Conservation (phyloP, 352 stramenopile genomes). For the Pythium utonaiense region DNA sequence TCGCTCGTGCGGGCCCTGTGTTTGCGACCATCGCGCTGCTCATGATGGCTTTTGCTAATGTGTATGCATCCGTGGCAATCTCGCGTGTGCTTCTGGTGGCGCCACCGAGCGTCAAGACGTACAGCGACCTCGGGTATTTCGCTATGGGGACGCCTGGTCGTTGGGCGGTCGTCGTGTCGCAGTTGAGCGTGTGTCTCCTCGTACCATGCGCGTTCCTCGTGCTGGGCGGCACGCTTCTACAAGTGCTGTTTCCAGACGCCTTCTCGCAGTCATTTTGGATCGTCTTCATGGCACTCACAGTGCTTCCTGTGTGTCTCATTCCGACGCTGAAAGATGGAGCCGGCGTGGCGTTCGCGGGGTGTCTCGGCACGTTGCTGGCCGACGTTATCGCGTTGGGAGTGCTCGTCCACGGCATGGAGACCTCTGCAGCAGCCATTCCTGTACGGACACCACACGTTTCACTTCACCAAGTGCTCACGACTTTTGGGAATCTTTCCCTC, state of each 20-base stretch:
- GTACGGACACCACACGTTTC: conserved; percentile 14
- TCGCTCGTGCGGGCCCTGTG: conserved; percentile 25
- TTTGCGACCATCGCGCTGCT: conserved; percentile 23
- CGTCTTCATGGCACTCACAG: conserved; percentile 27
- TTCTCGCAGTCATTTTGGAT: conserved; percentile 27
- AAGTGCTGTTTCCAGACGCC: conserved; percentile 22
- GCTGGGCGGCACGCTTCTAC: conserved; percentile 22
- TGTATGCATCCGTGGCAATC: conserved; percentile 28
- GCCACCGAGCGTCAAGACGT: conserved; percentile 26
- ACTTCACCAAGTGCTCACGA: conserved; percentile 23
- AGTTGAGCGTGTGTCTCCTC: conserved; percentile 22
- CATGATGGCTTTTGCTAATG: conserved; percentile 32
- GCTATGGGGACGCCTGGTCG: conserved; percentile 19
- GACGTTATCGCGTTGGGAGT: conserved; percentile 27
- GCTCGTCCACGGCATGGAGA: conserved; percentile 25
- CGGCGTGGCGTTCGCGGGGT: conserved; percentile 23
- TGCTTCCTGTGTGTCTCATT: conserved; percentile 27
- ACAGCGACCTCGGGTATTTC: conserved; percentile 32
- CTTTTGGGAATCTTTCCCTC: conserved; percentile 33
- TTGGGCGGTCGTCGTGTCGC: conserved; percentile 20
- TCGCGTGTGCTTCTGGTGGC: conserved; percentile 30
- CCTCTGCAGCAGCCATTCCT: not conserved
- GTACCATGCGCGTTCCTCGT: conserved; percentile 29
- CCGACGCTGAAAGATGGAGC: conserved; percentile 32
- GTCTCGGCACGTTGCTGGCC: conserved; percentile 27